Base-by-base conservation (phyloP, 1,284 basidiomycete species). In the Rhodotorula sp. region DNA sequence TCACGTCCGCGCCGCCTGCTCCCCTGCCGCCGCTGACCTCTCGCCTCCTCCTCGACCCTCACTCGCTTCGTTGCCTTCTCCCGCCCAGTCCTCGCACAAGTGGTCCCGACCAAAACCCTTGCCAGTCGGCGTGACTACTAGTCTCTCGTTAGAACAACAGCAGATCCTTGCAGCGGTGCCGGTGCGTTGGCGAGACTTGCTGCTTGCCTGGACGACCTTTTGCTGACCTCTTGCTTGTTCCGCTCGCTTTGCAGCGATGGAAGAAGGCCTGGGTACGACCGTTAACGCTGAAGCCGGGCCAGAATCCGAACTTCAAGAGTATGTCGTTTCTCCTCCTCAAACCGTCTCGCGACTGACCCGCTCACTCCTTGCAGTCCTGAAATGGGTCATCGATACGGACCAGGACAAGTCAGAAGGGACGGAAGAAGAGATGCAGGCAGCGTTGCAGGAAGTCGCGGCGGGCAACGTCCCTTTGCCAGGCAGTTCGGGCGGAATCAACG, bases 201-300 rank as follows among this genome's bases (percentile, higher is more conserved):
- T 20, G 1, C 11, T n/a, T 3, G 8, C 13, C 44, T 22, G 26
- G 20, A 40, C 24, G 8, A 26, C n/a, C 54, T 26, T 31, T 30
- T 5, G 2, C 28, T 46, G 24, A 16, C 22, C 26, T 13, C 44
- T 54, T 10, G 30, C 44, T 11, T 37, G 7, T 18, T 37, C 22
- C 7, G 15, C 16, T 20, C 4, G 40, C 11, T 5, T 24, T n/a
- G 52, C 66, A 69, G 70, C 53, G 64, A 18, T 74, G 66, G 59
- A 74, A 72, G 61, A 67, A 67, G 30, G 66, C 69, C 18, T 74
- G 73, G 73, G 73, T 75, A 2, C 57, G 72, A 30, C 73, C 73
- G 1, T 11, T 67, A 2, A 61, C 40, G 37, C 54, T 75, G 18
- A 71, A 73, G 53, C 71, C 69, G 2, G 63, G 65, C 0, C 71